These are phyloP conservation scores for Croton laevigatus DNA, from an alignment of 441 rosid genomes.

Conservation along the genomic window DNA sequence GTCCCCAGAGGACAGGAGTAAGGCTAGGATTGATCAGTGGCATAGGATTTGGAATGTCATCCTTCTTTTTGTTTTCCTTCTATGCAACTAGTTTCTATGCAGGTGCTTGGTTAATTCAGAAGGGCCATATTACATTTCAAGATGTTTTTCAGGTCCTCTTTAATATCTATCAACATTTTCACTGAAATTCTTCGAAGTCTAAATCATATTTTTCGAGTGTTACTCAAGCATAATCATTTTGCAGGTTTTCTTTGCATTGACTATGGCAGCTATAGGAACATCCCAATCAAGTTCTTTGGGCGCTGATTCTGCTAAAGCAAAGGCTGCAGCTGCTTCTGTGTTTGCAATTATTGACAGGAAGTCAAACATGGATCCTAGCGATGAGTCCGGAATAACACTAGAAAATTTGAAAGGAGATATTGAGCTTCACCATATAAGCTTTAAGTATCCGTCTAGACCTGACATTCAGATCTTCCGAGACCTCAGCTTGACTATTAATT, in stretches of 20 bases:
- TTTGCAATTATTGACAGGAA: conserved; percentile 58
- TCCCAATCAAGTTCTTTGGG: conserved; percentile 62
- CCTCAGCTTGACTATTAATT: conserved; percentile 50
- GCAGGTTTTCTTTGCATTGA: conserved; percentile 76
- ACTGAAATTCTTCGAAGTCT: not conserved
- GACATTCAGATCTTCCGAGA: conserved; percentile 66
- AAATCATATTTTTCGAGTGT: not conserved
- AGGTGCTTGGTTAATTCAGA: conserved; percentile 64
- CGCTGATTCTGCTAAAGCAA: conserved; percentile 61
- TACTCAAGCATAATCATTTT: conserved; percentile 5
- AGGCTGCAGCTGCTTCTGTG: conserved; percentile 62
- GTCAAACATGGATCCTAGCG: conserved; percentile 61
- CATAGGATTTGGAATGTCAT: conserved; percentile 59
- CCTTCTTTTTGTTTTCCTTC: conserved; percentile 49
- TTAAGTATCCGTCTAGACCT: conserved; percentile 73
- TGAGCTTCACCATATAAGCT: conserved; percentile 56
- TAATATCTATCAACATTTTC: not conserved
- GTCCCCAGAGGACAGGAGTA: conserved; percentile 57
- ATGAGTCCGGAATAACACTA: conserved; percentile 48
- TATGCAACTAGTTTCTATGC: conserved; percentile 71
- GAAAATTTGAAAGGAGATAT: conserved; percentile 59
- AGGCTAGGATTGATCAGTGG: conserved; percentile 71
- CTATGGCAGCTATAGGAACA: conserved; percentile 55
- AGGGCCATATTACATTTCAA: conserved; percentile 47
- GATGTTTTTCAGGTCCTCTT: conserved; percentile 59